A percentile compares a stretch with the other conserved stretches of the same genome.
Evolutionary conservation across 1,284 basidiomycete genomes (phyloP).

Genomic region (Mycena sp.): DNA sequence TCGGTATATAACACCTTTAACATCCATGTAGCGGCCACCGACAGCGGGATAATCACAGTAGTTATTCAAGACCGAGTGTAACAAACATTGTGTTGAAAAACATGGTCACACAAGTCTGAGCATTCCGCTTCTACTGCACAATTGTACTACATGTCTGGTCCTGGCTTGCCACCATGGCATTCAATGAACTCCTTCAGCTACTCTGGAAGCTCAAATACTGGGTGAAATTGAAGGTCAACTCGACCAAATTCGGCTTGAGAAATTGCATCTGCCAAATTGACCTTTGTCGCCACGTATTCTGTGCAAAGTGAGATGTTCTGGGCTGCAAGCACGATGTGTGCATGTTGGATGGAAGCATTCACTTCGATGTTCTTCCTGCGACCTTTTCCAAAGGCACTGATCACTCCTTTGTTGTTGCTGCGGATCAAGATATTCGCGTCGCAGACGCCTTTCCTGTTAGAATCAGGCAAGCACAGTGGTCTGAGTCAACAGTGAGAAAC

Average conservation of each 20-base stretch:
- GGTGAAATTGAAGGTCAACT: not conserved
- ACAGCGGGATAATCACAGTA: too few species aligned
- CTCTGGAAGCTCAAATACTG: not conserved
- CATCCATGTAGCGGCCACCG: too few species aligned
- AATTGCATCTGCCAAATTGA: conserved; percentile 1
- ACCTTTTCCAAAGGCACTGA: conserved; percentile 10
- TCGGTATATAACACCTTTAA: too few species aligned
- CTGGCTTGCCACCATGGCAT: too few species aligned
- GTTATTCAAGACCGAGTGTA: too few species aligned
- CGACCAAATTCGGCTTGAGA: not conserved
- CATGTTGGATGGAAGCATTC: conserved; percentile 3
- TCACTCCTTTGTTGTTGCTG: conserved; percentile 20
- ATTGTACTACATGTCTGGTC: too few species aligned
- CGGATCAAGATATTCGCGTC: conserved; percentile 2
- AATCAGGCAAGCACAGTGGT: too few species aligned
- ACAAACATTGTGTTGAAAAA: too few species aligned
- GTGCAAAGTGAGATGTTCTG: not conserved
- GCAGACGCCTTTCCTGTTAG: too few species aligned
- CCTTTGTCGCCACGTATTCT: conserved; percentile 1
- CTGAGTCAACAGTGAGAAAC: too few species aligned
- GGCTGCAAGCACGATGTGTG: not conserved
- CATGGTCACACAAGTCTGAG: too few species aligned
- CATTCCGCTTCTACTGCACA: too few species aligned
- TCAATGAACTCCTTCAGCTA: not conserved
- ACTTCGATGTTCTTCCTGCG: conserved; percentile 4